A percentile compares a stretch with the other conserved stretches of the same genome.
Evolutionary conservation across 768 basidiomycete species (phyloP).

Genomic region (Phylloporus rhodoxanthus): DNA sequence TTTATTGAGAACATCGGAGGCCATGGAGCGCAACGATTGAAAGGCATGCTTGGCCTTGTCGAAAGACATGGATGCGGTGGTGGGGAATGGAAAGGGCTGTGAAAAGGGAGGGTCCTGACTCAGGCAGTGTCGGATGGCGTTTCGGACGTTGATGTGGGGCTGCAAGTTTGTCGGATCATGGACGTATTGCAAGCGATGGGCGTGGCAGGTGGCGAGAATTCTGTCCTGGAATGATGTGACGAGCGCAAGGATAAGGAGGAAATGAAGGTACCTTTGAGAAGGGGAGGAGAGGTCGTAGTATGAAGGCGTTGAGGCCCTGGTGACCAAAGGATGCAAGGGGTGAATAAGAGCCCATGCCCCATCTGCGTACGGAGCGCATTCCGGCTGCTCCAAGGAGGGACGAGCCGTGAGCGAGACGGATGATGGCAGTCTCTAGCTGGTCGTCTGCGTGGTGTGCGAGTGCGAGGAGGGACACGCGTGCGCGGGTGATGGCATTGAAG

Average conservation of each 20-base stretch:
- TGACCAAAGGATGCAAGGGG: slow-evolving; percentile 40
- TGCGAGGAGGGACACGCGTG: slow-evolving; percentile 42
- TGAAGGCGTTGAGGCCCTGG: slow-evolving; percentile 61
- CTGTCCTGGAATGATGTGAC: slow-evolving; percentile 48
- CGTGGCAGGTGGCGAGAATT: slow-evolving; percentile 73
- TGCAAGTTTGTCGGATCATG: slow-evolving; percentile 71
- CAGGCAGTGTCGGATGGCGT: slow-evolving; percentile 57
- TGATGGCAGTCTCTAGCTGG: slow-evolving; percentile 74
- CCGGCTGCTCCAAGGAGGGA: slow-evolving; percentile 54
- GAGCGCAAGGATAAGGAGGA: background rate
- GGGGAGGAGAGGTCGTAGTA: slow-evolving; percentile 63
- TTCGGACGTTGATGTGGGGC: slow-evolving; percentile 64
- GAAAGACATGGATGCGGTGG: slow-evolving; percentile 31
- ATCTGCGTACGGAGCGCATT: slow-evolving; percentile 62
- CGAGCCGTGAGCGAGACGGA: slow-evolving; percentile 59
- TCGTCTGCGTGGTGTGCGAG: slow-evolving; percentile 80
- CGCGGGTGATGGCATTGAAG: slow-evolving; percentile 40
- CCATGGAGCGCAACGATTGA: slow-evolving; percentile 25
- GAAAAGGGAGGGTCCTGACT: slow-evolving; percentile 11
- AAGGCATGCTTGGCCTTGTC: slow-evolving; percentile 29
- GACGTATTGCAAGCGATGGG: slow-evolving; percentile 53
- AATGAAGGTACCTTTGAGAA: slow-evolving; percentile 55
- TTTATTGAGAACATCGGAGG: slow-evolving; percentile 31
- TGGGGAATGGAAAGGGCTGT: slow-evolving; percentile 18
- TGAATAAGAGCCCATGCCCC: slow-evolving; percentile 65